Evolutionary conservation across 345 rosid species (phyloP).

Genomic region (Lenwebbia sp.): DNA sequence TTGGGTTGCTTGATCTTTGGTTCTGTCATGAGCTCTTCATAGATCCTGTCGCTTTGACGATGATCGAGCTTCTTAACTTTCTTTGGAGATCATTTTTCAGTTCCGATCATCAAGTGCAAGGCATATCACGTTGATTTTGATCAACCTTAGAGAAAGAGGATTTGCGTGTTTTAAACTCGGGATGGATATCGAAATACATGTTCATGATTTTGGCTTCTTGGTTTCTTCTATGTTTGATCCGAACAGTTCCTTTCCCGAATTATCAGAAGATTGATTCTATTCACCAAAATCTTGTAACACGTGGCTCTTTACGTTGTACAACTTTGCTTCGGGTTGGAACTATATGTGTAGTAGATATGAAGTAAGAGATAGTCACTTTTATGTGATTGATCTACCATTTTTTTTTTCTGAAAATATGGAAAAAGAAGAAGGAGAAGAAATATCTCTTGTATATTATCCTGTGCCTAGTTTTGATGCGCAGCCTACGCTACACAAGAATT

Average conservation of each 20-base stretch:
- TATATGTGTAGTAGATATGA: background rate
- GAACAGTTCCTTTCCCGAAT: background rate
- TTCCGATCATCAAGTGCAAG: background rate
- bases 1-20: background rate
- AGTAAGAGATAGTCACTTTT: background rate
- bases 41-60: background rate
- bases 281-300: background rate
- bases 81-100: background rate
- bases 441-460: background rate
- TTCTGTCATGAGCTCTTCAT: background rate
- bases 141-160: background rate
- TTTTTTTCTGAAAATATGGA: background rate
- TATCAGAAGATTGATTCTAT: background rate
- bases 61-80: background rate
- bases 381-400: background rate
- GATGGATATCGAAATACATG: background rate
- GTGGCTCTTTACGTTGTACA: background rate
- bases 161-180: background rate
- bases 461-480: background rate
- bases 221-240: background rate
- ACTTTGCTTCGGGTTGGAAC: background rate
- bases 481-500: background rate
- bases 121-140: background rate
- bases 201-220: background rate
- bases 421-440: background rate